Percentiles rank a stretch among this genome's conserved stretches.
These are phyloP conservation scores for Trichoderma polysporum DNA, from an alignment of 2,329 filamentous ascomycete species.

Conservation along the genomic window DNA sequence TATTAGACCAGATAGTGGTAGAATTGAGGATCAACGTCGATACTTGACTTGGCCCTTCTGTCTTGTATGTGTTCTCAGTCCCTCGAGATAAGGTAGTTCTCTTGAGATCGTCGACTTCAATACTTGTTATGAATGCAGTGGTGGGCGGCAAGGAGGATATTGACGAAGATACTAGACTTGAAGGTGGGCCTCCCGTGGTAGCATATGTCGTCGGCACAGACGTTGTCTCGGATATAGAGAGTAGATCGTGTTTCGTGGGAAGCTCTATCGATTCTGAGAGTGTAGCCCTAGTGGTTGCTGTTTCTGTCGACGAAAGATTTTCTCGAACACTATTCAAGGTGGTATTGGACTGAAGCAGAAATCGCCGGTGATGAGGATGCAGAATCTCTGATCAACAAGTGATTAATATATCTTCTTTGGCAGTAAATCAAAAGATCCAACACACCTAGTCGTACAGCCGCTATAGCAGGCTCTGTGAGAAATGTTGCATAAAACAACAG, in stretches of 20 bases:
- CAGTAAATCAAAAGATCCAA: neutral
- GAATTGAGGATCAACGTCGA: neutral
- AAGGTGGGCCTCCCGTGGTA: no score
- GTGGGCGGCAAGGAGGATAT: neutral
- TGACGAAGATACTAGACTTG: neutral
- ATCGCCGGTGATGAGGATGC: neutral
- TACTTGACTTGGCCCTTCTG: neutral
- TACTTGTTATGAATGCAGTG: neutral
- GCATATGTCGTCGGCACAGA: neutral
- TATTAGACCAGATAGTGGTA: neutral
- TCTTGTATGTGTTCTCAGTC: neutral
- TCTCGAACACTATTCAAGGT: neutral
- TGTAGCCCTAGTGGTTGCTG: neutral
- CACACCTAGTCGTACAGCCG: constrained; percentile 22
- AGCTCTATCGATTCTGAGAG: neutral
- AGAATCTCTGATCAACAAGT: constrained; percentile 2
- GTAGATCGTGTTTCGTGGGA: neutral
- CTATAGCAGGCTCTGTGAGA: constrained; percentile 20
- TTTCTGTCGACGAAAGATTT: neutral
- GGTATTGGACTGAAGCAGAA: neutral
- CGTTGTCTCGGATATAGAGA: neutral
- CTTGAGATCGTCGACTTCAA: neutral
- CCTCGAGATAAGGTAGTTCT: neutral
- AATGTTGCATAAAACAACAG: constrained; percentile 25
- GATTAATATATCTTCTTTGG: neutral